Evolutionary conservation across 2,329 filamentous ascomycete species (phyloP).

Genomic region (Fusarium concolor): DNA sequence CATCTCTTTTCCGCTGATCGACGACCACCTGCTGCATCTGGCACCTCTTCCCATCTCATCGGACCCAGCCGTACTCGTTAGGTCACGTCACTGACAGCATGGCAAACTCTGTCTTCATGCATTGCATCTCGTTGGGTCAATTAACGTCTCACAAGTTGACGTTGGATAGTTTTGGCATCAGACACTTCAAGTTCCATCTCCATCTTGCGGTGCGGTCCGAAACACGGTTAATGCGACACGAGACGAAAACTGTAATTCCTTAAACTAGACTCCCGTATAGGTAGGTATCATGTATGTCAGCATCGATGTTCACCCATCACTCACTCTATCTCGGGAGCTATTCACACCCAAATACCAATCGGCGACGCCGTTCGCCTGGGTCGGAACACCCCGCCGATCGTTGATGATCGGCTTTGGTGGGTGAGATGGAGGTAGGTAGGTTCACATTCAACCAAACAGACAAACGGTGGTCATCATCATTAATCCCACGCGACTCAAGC

Average conservation of each 20-base stretch:
- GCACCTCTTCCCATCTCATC: constrained; percentile 4
- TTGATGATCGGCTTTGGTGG: constrained; percentile 28
- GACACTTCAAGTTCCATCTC: neutral
- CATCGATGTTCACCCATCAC: constrained; percentile 10
- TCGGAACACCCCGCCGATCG: constrained; percentile 39
- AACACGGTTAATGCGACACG: neutral
- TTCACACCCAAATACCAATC: constrained; percentile 31
- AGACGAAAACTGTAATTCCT: constrained; percentile 1
- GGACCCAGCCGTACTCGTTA: neutral
- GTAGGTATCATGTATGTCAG: neutral
- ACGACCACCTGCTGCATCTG: constrained; percentile 29
- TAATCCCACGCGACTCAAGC: constrained; percentile 31
- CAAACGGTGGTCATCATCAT: constrained; percentile 11
- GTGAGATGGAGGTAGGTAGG: constrained; percentile 9
- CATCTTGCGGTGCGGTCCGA: neutral
- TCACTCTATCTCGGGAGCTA: constrained; percentile 11
- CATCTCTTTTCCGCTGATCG: constrained; percentile 23
- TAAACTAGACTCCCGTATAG: neutral
- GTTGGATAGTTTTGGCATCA: constrained; percentile 8
- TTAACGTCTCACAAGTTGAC: neutral
- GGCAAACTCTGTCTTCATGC: constrained; percentile 2
- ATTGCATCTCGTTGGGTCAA: neutral
- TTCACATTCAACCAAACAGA: neutral
- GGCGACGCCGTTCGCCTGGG: constrained; percentile 39
- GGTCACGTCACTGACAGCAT: constrained; percentile 19